Conservation (phyloP, 257 asterid genomes). For the Henckelia pumila region DNA sequence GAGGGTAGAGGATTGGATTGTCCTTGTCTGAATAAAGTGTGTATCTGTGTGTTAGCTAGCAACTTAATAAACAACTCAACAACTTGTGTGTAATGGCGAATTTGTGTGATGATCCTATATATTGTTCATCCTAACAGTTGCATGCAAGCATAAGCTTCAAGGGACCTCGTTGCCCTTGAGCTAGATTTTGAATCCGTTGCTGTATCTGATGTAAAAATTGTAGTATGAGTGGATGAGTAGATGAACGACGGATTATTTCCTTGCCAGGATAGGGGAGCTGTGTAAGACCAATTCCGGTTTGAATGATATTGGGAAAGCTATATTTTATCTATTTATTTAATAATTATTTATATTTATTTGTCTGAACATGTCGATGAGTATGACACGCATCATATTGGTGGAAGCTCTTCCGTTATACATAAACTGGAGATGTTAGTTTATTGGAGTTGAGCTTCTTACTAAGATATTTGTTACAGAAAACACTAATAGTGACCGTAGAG, state of each 20-base stretch:
- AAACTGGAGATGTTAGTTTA: no score
- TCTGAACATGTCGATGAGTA: no score
- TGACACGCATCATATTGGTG: no score
- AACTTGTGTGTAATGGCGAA: neutral
- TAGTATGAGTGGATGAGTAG: neutral
- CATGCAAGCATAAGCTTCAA: neutral
- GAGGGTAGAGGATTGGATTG: conserved; percentile 41
- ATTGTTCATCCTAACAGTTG: neutral
- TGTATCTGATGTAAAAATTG: neutral
- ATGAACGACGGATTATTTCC: neutral
- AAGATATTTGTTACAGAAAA: no score
- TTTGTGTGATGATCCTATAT: neutral
- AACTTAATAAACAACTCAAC: neutral
- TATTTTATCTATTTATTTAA: no score
- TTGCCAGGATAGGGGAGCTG: neutral
- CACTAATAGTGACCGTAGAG: no score
- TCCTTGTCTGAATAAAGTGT: conserved; percentile 38
- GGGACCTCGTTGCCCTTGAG: neutral
- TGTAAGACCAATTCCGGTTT: neutral
- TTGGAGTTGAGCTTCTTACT: no score
- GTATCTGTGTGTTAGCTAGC: neutral
- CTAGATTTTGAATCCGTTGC: neutral
- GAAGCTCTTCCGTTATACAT: no score
- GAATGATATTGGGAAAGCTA: neutral
- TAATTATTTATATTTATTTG: no score